phyloP scores from a whole-genome alignment of 345 rosid species.

The Boechera retrofracta region DNA sequence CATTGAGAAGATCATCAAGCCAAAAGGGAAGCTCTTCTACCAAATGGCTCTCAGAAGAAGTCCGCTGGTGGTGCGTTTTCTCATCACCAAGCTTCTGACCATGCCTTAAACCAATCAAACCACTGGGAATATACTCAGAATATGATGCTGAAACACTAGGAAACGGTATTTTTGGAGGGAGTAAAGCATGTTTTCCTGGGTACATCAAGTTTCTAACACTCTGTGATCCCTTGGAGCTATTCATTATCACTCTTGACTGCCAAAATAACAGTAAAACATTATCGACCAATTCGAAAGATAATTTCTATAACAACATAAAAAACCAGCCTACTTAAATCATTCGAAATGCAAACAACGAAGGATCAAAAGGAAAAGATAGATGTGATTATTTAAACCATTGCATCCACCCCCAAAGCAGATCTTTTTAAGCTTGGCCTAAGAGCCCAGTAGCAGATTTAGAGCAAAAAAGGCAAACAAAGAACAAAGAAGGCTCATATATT shows the following conservation, averaged over 20 bases:
- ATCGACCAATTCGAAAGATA: no score
- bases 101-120: conserved; percentile 65
- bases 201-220: conserved; percentile 66
- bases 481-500: background rate
- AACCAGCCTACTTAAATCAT: background rate
- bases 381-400: conserved; percentile 9
- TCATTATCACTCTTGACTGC: conserved; percentile 62
- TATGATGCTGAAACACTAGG: conserved; percentile 69
- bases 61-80: conserved; percentile 73
- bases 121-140: conserved; percentile 65
- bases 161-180: conserved; percentile 95
- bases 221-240: conserved; percentile 79
- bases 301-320: no score
- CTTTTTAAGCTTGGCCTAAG: background rate
- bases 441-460: background rate
- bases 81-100: conserved; percentile 72
- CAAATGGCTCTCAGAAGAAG: conserved; percentile 85
- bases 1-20: conserved; percentile 99
- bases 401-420: background rate
- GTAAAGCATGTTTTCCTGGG: conserved; percentile 79
- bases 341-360: conserved; percentile 2
- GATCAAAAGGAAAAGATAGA: background rate
- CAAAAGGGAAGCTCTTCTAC: conserved; percentile 97
- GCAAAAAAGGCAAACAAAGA: conserved; percentile 6
- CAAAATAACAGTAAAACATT: conserved; percentile 24